Conservation (phyloP, 805 yeast species). For the Phaffomyces antillensis region DNA sequence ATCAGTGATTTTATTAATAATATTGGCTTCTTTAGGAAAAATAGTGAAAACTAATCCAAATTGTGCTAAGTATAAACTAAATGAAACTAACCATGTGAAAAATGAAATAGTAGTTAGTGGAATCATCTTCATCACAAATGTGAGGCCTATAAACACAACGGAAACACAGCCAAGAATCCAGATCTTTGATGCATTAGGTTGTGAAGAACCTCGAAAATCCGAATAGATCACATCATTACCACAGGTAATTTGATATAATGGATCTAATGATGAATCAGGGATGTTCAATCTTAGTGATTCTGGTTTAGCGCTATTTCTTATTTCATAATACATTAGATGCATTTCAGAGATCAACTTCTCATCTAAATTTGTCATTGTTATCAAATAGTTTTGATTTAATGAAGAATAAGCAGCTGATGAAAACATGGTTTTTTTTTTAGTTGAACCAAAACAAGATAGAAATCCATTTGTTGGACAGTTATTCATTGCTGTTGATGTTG, state of each 20-base stretch:
- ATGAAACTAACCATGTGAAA: not conserved
- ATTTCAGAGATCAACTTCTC: not conserved
- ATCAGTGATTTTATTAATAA: not conserved
- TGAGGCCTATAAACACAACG: not conserved
- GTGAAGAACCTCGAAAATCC: not conserved
- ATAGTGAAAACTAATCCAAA: not conserved
- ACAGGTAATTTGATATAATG: not conserved
- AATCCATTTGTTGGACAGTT: conserved; percentile 4
- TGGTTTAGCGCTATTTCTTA: not conserved
- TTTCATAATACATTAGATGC: not conserved
- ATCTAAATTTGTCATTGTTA: conserved; percentile 1
- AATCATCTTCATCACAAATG: not conserved
- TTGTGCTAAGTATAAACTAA: not conserved
- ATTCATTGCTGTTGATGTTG: not conserved
- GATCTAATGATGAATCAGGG: not conserved
- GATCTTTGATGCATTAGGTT: not conserved
- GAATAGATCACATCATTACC: not conserved
- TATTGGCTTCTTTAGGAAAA: not conserved
- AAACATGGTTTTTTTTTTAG: not conserved
- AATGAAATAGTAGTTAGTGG: not conserved
- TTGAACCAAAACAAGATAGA: conserved; percentile 5
- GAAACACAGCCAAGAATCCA: conserved; percentile 2
- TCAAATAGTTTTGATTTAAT: conserved; percentile 1
- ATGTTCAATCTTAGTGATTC: conserved; percentile 1
- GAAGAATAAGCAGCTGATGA: not conserved